phyloP scores from a whole-genome alignment of 148 eudicot genomes.

The Tetragonia tetragonoides region DNA sequence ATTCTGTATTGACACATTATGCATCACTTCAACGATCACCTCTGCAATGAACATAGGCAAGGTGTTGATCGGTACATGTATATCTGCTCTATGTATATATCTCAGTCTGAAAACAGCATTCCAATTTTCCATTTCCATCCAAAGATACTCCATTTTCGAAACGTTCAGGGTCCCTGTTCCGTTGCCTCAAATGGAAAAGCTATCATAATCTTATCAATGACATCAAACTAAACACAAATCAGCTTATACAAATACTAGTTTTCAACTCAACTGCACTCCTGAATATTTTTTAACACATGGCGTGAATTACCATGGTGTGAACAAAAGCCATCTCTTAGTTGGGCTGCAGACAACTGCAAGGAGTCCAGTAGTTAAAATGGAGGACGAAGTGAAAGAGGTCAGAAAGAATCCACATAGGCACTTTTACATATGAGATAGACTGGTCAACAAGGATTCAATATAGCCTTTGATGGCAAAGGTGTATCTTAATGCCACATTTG shows the following conservation, averaged over 20 bases:
- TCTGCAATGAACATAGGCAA: neutral
- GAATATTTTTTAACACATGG: neutral
- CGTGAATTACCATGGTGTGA: neutral
- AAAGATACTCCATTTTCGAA: slow-evolving; percentile 7
- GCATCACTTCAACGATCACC: neutral
- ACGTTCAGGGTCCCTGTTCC: slow-evolving; percentile 5
- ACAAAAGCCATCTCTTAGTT: neutral
- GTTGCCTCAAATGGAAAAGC: slow-evolving; percentile 11
- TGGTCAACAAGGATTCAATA: neutral
- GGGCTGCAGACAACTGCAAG: neutral
- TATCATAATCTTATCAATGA: neutral
- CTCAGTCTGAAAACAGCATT: neutral
- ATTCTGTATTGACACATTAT: neutral
- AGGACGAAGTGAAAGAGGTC: neutral
- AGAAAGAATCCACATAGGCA: neutral
- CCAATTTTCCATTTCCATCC: neutral
- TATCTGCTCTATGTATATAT: neutral
- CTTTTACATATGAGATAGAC: slow-evolving; percentile 17
- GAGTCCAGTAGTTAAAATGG: neutral
- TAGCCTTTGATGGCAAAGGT: neutral
- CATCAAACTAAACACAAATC: neutral
- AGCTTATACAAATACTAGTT: neutral
- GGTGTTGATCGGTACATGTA: neutral
- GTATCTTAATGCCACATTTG: neutral
- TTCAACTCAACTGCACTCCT: neutral